A percentile compares a stretch with the other conserved stretches of the same genome.
Conservation (phyloP, 1,284 basidiomycete genomes). For the Kwoniella shivajii region DNA sequence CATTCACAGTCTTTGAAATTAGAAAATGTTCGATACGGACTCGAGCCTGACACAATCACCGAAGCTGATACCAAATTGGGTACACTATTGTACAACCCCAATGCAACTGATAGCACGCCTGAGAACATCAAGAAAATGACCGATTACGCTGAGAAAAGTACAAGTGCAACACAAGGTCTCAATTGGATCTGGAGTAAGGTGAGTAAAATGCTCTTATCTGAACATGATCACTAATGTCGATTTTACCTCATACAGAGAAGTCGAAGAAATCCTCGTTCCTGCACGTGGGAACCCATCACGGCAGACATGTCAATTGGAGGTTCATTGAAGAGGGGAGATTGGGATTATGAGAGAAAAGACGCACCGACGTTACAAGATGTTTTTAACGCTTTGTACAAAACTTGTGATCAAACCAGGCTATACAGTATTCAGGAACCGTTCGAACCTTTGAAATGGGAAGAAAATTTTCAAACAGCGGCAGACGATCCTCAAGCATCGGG, state of each 20-base stretch:
- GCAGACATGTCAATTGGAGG: too few relatives aligned
- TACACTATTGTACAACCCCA: neutral
- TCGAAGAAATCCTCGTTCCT: too few relatives aligned
- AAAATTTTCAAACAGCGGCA: too few relatives aligned
- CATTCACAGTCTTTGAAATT: conserved; percentile 16
- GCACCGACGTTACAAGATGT: neutral
- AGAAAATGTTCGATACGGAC: neutral
- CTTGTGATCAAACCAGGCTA: too few relatives aligned
- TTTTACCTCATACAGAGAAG: neutral
- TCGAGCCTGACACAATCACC: neutral
- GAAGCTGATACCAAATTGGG: conserved; percentile 14
- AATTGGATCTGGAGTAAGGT: conserved; percentile 7
- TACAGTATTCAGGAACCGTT: too few relatives aligned
- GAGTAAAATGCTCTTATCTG: neutral
- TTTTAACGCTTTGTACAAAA: too few relatives aligned
- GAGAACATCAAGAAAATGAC: conserved; percentile 5
- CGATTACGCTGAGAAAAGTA: neutral
- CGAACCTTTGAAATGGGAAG: too few relatives aligned
- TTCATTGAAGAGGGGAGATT: too few relatives aligned
- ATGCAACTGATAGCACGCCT: neutral
- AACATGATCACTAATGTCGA: neutral
- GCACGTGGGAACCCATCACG: too few relatives aligned
- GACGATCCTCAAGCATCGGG: too few relatives aligned
- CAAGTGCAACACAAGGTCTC: conserved; percentile 1
- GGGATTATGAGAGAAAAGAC: neutral